Evolutionary conservation across 805 yeast species (phyloP).

Genomic region (Suhomyces sp.): DNA sequence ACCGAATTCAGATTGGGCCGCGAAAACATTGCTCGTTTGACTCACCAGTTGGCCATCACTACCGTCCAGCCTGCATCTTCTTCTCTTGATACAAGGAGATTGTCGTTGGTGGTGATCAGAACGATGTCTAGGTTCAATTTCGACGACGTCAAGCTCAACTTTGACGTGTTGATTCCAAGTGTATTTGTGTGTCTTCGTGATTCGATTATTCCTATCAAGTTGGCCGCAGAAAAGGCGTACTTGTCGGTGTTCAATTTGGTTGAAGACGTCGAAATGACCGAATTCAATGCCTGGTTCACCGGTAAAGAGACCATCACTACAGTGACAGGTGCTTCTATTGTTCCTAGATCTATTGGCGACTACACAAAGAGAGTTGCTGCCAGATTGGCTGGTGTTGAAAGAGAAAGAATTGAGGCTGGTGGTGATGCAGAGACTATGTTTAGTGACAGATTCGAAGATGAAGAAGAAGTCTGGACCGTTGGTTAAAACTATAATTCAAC

Average conservation of each 20-base stretch:
- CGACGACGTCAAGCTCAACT: conserved; percentile 45
- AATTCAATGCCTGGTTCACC: conserved; percentile 65
- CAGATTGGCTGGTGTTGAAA: conserved; percentile 80
- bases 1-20: conserved; percentile 40
- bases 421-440: conserved; percentile 85
- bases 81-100: conserved; percentile 75
- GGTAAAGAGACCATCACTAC: conserved; percentile 38
- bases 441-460: conserved; percentile 84
- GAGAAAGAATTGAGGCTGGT: conserved; percentile 85
- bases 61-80: conserved; percentile 54
- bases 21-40: conserved; percentile 40
- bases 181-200: conserved; percentile 84
- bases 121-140: conserved; percentile 67
- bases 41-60: conserved; percentile 48
- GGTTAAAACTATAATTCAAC: conserved; percentile 42
- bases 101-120: conserved; percentile 70
- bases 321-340: conserved; percentile 47
- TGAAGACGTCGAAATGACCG: conserved; percentile 53
- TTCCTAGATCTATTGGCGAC: conserved; percentile 76
- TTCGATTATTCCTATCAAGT: conserved; percentile 82
- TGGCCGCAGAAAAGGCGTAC: conserved; percentile 92
- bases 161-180: conserved; percentile 61
- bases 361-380: conserved; percentile 88
- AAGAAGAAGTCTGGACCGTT: conserved; percentile 82
- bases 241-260: conserved; percentile 68